Percentiles rank a stretch among this genome's conserved stretches.
Conservation (phyloP, 441 rosid species). For the Gossypium lobatum region DNA sequence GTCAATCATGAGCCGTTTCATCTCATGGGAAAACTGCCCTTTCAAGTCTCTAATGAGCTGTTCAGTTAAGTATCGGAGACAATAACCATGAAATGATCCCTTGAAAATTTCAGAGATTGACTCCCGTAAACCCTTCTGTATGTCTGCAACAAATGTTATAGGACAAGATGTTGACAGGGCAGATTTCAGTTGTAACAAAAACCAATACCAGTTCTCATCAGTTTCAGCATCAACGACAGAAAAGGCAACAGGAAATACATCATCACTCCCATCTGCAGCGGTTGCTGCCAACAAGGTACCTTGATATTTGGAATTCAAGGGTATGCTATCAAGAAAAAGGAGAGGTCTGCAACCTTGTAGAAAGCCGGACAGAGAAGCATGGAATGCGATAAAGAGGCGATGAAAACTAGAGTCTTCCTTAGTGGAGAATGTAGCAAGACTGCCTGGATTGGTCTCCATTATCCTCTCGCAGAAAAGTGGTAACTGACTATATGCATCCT, state of each 20-base stretch:
- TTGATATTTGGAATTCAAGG: constrained; percentile 85
- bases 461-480: constrained; percentile 80
- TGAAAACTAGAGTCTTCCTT: constrained; percentile 92
- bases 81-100: constrained; percentile 61
- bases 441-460: constrained; percentile 78
- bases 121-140: constrained; percentile 64
- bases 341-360: constrained; percentile 82
- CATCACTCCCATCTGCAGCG: constrained; percentile 76
- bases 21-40: constrained; percentile 86
- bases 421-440: constrained; percentile 69
- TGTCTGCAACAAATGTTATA: constrained; percentile 76
- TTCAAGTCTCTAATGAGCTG: constrained; percentile 74
- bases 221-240: constrained; percentile 77
- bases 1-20: constrained; percentile 68
- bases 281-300: constrained; percentile 78
- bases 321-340: constrained; percentile 75
- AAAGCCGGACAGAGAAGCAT: constrained; percentile 75
- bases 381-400: constrained; percentile 76
- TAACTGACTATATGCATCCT: constrained; percentile 77
- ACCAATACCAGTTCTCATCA: constrained; percentile 87
- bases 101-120: constrained; percentile 58
- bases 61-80: constrained; percentile 67
- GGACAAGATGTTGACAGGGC: constrained; percentile 56
- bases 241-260: constrained; percentile 80
- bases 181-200: constrained; percentile 66